A percentile compares a stretch with the other conserved stretches of the same genome.
Evolutionary conservation across 2,329 filamentous ascomycete species (phyloP).

Genomic region (Chaetomium sp.): DNA sequence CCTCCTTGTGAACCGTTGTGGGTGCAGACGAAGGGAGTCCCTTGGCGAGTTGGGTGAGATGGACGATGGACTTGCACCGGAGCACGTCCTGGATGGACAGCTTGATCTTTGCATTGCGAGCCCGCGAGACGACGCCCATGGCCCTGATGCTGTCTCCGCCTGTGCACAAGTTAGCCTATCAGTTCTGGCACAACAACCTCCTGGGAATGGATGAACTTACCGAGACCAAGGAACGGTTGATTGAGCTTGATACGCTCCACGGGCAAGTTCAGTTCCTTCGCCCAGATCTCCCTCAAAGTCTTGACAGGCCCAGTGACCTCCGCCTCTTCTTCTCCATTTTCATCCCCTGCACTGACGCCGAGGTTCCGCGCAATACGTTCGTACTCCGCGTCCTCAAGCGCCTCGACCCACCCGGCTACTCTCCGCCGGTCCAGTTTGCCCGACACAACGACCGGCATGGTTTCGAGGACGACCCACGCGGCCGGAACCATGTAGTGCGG

Average conservation of each 20-base stretch:
- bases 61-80: conserved; percentile 30
- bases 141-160: conserved; percentile 35
- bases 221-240: conserved; percentile 30
- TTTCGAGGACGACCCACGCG: conserved; percentile 30
- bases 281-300: conserved; percentile 32
- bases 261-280: conserved; percentile 28
- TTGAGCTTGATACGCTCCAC: conserved; percentile 29
- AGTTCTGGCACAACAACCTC: background rate
- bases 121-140: conserved; percentile 35
- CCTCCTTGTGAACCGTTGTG: background rate
- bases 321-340: conserved; percentile 18
- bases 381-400: conserved; percentile 24
- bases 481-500: conserved; percentile 35
- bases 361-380: conserved; percentile 28
- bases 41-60: conserved; percentile 32
- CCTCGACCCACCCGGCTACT: conserved; percentile 29
- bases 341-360: conserved; percentile 9
- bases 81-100: conserved; percentile 33
- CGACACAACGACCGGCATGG: conserved; percentile 32
- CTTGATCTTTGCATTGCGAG: conserved; percentile 31
- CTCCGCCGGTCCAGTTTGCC: conserved; percentile 31
- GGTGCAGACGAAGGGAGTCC: conserved; percentile 1
- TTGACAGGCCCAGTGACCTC: conserved; percentile 23
- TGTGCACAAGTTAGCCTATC: conserved; percentile 14
- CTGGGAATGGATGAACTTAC: conserved; percentile 18